These are phyloP conservation scores for Diplodia seriata DNA, from an alignment of 2,329 filamentous ascomycete genomes.

Conservation along the genomic window DNA sequence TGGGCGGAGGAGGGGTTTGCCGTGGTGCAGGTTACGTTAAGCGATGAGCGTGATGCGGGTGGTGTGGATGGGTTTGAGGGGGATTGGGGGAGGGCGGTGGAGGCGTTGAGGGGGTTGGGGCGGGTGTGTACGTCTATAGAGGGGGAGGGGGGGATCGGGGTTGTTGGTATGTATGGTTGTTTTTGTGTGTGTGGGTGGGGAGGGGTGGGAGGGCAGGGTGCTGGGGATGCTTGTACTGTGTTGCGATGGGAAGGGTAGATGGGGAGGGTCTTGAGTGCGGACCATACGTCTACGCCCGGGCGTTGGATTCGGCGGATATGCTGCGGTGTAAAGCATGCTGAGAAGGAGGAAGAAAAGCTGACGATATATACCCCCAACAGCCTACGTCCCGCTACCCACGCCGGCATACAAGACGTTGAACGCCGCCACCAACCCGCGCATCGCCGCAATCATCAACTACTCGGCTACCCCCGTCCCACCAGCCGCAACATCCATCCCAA, in stretches of 20 bases:
- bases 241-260: too few species aligned
- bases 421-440: not conserved
- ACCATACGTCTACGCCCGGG: too few species aligned
- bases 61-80: not conserved
- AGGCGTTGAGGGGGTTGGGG: not conserved
- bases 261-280: too few species aligned
- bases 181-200: not conserved
- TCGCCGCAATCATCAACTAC: conserved; percentile 24
- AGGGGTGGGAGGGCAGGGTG: too few species aligned
- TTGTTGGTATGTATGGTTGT: conserved; percentile 2
- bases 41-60: conserved; percentile 12
- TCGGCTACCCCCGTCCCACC: not conserved
- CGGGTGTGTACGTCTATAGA: too few species aligned
- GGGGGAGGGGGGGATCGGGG: not conserved
- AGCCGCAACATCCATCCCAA: not conserved
- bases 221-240: too few species aligned
- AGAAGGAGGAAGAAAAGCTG: not conserved
- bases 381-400: not conserved
- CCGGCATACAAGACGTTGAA: not conserved
- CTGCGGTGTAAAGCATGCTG: too few species aligned
- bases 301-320: too few species aligned
- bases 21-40: conserved; percentile 61
- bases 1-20: conserved; percentile 76
- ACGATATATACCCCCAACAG: not conserved
- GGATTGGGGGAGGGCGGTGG: not conserved